These are phyloP conservation scores for Fusarium euwallaceae DNA, from an alignment of 2,329 filamentous ascomycete genomes.

Conservation along the genomic window DNA sequence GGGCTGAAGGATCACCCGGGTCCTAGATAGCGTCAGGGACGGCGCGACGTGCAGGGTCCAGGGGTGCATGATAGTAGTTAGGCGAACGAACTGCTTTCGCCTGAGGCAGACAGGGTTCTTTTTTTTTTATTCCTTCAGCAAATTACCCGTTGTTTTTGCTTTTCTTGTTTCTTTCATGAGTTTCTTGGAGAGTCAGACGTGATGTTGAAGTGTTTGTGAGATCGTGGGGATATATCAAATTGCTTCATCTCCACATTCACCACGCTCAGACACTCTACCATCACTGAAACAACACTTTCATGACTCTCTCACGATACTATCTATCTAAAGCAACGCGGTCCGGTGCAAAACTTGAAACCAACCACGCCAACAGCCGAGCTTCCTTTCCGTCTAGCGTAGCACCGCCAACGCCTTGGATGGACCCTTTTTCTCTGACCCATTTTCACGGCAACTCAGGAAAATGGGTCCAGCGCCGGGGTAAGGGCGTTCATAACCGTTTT, in stretches of 20 bases:
- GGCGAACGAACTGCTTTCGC: not conserved
- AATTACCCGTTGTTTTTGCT: not conserved
- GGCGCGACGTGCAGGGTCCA: not conserved
- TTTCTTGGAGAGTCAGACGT: not conserved
- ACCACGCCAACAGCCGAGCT: not conserved
- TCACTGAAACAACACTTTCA: not conserved
- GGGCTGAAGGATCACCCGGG: not conserved
- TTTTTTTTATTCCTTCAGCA: not conserved
- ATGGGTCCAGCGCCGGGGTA: not conserved
- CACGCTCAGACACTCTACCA: not conserved
- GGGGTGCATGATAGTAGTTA: not conserved
- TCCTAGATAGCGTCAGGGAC: not conserved
- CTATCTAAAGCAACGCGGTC: not conserved
- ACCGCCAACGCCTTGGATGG: not conserved
- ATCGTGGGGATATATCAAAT: not conserved
- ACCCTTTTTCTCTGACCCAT: not conserved
- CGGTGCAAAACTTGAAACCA: not conserved
- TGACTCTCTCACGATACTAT: not conserved
- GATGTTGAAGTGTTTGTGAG: not conserved
- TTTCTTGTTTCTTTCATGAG: not conserved
- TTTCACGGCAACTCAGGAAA: not conserved
- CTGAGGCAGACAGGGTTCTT: not conserved
- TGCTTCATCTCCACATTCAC: not conserved
- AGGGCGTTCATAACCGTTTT: not conserved
- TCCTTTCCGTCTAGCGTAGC: not conserved